Evolutionary conservation across 768 basidiomycete genomes (phyloP).

Genomic region (Serendipita indica): DNA sequence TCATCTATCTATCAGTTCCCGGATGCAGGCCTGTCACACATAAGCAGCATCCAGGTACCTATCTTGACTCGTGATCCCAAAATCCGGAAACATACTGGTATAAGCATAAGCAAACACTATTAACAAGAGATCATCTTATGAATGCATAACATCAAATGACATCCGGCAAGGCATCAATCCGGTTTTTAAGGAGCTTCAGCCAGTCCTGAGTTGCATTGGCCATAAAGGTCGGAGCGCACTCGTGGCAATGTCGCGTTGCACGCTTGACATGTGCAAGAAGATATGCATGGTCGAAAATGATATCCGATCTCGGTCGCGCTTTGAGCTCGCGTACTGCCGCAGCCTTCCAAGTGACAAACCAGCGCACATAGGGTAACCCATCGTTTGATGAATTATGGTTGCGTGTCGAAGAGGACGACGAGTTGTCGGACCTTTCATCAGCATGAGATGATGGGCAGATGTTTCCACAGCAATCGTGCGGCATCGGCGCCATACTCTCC

Average conservation of each 20-base stretch:
- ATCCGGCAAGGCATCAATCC: background rate
- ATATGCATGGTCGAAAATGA: background rate
- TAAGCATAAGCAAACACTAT: too few relatives aligned
- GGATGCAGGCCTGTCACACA: too few relatives aligned
- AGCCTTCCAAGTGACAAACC: slow-evolving; percentile 2
- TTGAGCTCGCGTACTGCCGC: background rate
- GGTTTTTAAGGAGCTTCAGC: background rate
- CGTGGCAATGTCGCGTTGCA: background rate
- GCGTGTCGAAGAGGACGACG: background rate
- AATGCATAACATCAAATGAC: too few relatives aligned
- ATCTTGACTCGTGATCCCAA: too few relatives aligned
- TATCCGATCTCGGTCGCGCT: background rate
- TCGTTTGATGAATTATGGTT: too few relatives aligned
- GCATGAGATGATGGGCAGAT: background rate
- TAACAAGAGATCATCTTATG: too few relatives aligned
- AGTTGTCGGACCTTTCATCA: background rate
- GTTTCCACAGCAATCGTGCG: slow-evolving; percentile 6
- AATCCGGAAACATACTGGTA: too few relatives aligned
- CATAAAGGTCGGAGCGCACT: background rate
- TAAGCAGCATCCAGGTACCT: too few relatives aligned
- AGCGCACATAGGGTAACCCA: background rate
- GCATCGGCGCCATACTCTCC: slow-evolving; percentile 5
- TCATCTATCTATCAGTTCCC: too few relatives aligned
- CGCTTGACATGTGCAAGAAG: background rate
- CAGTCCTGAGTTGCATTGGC: background rate